These are phyloP conservation scores for Fusarium citri DNA, from an alignment of 2,329 filamentous ascomycete species.

Conservation along the genomic window DNA sequence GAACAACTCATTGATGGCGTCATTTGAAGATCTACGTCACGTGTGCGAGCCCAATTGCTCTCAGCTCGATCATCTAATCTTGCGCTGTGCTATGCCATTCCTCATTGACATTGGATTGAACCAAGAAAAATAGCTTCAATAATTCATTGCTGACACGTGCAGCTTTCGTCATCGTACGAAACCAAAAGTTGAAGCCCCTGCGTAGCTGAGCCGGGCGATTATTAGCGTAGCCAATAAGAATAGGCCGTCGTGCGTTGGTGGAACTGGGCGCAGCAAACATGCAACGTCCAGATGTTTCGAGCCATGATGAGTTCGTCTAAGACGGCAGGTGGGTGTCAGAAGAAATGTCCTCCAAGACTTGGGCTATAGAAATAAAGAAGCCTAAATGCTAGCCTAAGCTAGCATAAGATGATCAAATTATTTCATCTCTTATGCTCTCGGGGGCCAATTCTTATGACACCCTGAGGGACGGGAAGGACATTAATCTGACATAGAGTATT, in stretches of 20 bases:
- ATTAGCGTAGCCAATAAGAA: conserved; percentile 17
- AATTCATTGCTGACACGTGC: conserved; percentile 1
- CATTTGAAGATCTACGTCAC: neutral
- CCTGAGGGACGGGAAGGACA: neutral
- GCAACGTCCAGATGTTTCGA: neutral
- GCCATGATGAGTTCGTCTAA: neutral
- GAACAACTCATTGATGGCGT: neutral
- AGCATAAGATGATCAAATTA: too few species aligned
- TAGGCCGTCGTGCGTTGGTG: neutral
- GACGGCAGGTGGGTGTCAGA: too few species aligned
- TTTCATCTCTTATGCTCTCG: too few species aligned
- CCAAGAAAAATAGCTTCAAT: conserved; percentile 11
- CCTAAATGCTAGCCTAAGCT: too few species aligned
- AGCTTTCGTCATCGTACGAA: conserved; percentile 37
- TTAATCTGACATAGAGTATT: neutral
- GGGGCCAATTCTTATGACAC: too few species aligned
- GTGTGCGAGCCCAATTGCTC: neutral
- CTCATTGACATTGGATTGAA: neutral
- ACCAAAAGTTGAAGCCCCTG: conserved; percentile 26
- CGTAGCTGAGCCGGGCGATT: conserved; percentile 27
- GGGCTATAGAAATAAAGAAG: too few species aligned
- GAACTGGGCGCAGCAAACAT: neutral
- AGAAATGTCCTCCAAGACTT: too few species aligned
- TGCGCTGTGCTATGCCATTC: neutral
- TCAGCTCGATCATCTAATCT: neutral